Conservation (phyloP, 2,329 filamentous ascomycete genomes). For the Dothidotthia symphoricarpi region DNA sequence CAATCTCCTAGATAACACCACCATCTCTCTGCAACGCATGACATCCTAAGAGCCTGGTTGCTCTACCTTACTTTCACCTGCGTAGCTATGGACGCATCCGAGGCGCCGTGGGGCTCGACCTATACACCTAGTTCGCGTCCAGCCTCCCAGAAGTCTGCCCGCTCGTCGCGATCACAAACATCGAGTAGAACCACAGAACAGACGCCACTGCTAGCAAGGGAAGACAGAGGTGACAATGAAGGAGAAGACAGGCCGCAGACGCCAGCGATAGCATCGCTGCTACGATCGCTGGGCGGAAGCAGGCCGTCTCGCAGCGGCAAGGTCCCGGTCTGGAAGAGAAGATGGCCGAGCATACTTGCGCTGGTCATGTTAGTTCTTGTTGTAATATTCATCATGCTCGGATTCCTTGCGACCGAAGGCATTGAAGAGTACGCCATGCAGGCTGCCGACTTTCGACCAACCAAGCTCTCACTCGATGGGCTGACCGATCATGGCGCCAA, state of each 20-base stretch:
- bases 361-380: slow-evolving; percentile 63
- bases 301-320: slow-evolving; percentile 26
- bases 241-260: slow-evolving; percentile 24
- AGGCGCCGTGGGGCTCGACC: slow-evolving; percentile 39
- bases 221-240: slow-evolving; percentile 25
- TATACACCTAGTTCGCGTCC: slow-evolving; percentile 40
- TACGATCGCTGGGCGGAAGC: slow-evolving; percentile 36
- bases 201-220: slow-evolving; percentile 41
- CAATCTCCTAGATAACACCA: slow-evolving; percentile 1
- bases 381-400: slow-evolving; percentile 72
- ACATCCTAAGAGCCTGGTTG: slow-evolving; percentile 3
- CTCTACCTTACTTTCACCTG: slow-evolving; percentile 3
- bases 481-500: slow-evolving; percentile 76
- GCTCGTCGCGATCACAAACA: slow-evolving; percentile 34
- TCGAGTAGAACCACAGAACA: slow-evolving; percentile 39
- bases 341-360: slow-evolving; percentile 79
- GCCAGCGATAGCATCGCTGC: slow-evolving; percentile 38
- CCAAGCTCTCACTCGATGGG: slow-evolving; percentile 78
- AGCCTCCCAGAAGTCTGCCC: slow-evolving; percentile 37
- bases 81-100: slow-evolving; percentile 35
- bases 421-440: slow-evolving; percentile 84
- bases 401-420: slow-evolving; percentile 76
- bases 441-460: slow-evolving; percentile 78
- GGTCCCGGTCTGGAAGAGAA: slow-evolving; percentile 42
- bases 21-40: slow-evolving; percentile 10